Conservation (phyloP, 345 rosid genomes). For the Odontarrhena argentea region DNA sequence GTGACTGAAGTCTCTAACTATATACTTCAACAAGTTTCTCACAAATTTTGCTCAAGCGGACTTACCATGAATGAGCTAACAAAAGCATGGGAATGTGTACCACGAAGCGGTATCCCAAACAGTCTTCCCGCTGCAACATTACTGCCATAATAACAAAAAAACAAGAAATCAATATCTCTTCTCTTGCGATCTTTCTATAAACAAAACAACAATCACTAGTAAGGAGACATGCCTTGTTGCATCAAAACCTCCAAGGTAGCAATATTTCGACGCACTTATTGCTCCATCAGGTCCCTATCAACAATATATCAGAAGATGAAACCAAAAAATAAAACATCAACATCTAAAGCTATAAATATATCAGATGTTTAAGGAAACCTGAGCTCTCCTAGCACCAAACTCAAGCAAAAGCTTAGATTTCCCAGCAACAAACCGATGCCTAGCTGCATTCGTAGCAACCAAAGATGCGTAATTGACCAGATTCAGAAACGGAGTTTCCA, state of each 20-base stretch:
- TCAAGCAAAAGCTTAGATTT: constrained; percentile 82
- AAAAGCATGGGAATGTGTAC: constrained; percentile 97
- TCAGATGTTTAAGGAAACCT: constrained; percentile 50
- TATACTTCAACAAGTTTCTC: neutral
- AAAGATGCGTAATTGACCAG: constrained; percentile 86
- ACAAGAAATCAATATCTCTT: neutral
- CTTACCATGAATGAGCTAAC: constrained; percentile 93
- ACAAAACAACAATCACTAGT: neutral
- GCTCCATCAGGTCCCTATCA: constrained; percentile 91
- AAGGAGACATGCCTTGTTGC: constrained; percentile 67
- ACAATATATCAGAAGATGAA: constrained; percentile 30
- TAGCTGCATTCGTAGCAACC: constrained; percentile 96
- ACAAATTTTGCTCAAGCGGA: neutral
- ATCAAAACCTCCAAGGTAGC: constrained; percentile 96
- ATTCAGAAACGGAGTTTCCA: constrained; percentile 91
- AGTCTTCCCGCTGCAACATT: constrained; percentile 91
- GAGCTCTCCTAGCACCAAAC: constrained; percentile 96
- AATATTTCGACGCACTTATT: constrained; percentile 80
- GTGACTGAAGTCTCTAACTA: neutral
- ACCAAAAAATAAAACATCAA: neutral
- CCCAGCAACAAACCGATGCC: constrained; percentile 94
- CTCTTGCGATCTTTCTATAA: constrained; percentile 1
- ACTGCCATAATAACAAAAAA: constrained; percentile 47
- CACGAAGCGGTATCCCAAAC: constrained; percentile 89
- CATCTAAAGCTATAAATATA: neutral